Percentiles rank a stretch among this genome's conserved stretches.
Conservation (phyloP, 2,329 filamentous ascomycete species). For the Fusarium sp. region DNA sequence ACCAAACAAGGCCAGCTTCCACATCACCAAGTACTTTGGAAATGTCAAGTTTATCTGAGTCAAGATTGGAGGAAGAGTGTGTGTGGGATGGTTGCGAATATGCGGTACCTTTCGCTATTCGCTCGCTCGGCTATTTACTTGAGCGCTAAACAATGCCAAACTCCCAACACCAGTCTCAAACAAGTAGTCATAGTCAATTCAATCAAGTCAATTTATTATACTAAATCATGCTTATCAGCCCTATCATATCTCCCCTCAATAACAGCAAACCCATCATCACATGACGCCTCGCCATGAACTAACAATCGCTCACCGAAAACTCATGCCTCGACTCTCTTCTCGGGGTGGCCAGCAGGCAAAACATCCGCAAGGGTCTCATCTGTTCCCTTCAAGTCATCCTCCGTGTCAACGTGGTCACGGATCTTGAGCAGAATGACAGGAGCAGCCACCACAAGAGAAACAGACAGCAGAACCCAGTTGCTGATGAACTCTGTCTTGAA, state of each 20-base stretch:
- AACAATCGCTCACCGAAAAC: not conserved
- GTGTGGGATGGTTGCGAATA: not conserved
- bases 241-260: not conserved
- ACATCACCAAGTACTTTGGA: constrained; percentile 59
- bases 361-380: constrained; percentile 86
- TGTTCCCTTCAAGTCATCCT: constrained; percentile 85
- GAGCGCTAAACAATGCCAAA: not conserved
- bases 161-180: not conserved
- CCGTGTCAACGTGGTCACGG: constrained; percentile 81
- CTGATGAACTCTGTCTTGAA: constrained; percentile 78
- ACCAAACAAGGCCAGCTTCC: constrained; percentile 58
- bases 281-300: not conserved
- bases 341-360: constrained; percentile 24
- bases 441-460: constrained; percentile 78
- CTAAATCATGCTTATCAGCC: not conserved
- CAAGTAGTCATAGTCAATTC: not conserved
- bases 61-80: not conserved
- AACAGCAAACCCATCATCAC: not conserved
- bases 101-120: not conserved
- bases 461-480: constrained; percentile 79
- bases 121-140: not conserved
- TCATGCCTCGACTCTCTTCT: constrained; percentile 25
- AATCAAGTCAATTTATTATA: not conserved
- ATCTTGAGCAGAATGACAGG: constrained; percentile 85
- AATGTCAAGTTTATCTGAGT: constrained; percentile 50